Conservation (phyloP, 2,329 filamentous ascomycete species). For the Calonectria honghensis region DNA sequence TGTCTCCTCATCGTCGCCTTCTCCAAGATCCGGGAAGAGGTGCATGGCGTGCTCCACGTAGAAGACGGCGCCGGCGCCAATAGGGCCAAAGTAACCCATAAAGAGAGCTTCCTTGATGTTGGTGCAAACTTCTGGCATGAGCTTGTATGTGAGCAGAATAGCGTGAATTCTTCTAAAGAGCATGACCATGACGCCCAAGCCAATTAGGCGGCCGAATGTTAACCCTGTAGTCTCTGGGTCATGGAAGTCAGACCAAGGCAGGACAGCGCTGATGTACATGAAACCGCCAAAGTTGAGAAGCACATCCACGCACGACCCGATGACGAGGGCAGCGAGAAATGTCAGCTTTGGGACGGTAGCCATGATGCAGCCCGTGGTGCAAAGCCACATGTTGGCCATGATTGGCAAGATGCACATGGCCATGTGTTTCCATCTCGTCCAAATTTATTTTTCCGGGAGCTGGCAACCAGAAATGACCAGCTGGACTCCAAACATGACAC, state of each 20-base stretch:
- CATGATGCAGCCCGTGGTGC: conserved; percentile 73
- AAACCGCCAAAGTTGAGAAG: conserved; percentile 77
- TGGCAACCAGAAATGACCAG: conserved; percentile 78
- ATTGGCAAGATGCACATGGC: conserved; percentile 73
- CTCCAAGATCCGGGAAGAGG: conserved; percentile 61
- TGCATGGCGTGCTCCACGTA: conserved; percentile 74
- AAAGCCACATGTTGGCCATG: conserved; percentile 79
- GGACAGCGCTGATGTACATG: conserved; percentile 73
- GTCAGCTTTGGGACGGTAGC: conserved; percentile 73
- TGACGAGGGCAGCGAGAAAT: conserved; percentile 72
- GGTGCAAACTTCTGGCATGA: conserved; percentile 70
- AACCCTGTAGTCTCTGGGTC: conserved; percentile 71
- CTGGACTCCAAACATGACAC: conserved; percentile 77
- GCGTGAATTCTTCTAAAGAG: conserved; percentile 74
- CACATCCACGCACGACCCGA: conserved; percentile 75
- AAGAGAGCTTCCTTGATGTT: conserved; percentile 75
- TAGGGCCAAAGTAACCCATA: conserved; percentile 83
- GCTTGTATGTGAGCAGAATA: conserved; percentile 70
- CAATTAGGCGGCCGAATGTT: conserved; percentile 69
- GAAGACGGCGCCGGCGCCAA: conserved; percentile 85
- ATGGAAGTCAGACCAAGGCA: conserved; percentile 74
- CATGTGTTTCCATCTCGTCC: conserved; percentile 71
- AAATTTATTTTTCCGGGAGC: conserved; percentile 74
- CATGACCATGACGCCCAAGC: conserved; percentile 70
- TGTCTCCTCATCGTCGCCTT: conserved; percentile 59